Evolutionary conservation across 2,329 filamentous ascomycete species (phyloP).

Genomic region (Epichloe amarillans): DNA sequence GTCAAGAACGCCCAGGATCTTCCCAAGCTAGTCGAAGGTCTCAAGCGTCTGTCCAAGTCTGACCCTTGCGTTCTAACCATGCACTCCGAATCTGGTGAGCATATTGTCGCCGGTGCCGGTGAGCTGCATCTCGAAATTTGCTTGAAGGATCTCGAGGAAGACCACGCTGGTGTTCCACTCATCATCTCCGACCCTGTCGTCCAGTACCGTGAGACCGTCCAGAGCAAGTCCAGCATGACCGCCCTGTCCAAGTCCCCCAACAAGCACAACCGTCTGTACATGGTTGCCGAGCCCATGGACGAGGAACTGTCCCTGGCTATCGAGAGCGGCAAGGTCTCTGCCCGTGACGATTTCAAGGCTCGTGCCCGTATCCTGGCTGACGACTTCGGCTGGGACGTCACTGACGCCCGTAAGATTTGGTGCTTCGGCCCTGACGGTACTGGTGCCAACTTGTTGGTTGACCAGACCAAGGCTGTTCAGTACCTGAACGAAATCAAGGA

Average conservation of each 20-base stretch:
- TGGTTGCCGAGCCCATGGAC: constrained; percentile 76
- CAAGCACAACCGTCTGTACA: constrained; percentile 99
- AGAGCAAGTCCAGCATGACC: constrained; percentile 74
- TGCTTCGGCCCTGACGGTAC: constrained; percentile 97
- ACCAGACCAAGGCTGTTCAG: constrained; percentile 99
- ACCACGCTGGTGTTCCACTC: constrained; percentile 97
- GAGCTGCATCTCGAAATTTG: constrained; percentile 99
- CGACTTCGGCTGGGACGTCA: constrained; percentile 98
- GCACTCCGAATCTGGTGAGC: constrained; percentile 89
- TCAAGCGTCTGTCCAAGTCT: constrained; percentile 99
- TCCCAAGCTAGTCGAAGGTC: constrained; percentile 98
- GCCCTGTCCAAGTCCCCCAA: constrained; percentile 99
- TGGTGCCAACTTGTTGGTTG: constrained; percentile 95
- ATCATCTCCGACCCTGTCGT: constrained; percentile 97
- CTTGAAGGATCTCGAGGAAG: constrained; percentile 98
- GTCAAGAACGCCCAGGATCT: constrained; percentile 99
- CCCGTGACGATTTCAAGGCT: constrained; percentile 97
- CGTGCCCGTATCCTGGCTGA: constrained; percentile 94
- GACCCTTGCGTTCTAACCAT: constrained; percentile 93
- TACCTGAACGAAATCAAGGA: constrained; percentile 99
- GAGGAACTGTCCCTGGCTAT: constrained; percentile 90
- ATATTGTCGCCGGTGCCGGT: constrained; percentile 97
- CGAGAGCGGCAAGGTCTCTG: constrained; percentile 79
- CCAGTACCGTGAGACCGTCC: constrained; percentile 95
- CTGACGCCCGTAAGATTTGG: constrained; percentile 99